Evolutionary conservation across 495 filamentous ascomycete genomes (phyloP).

Genomic region (Annulohypoxylon maeteangense): DNA sequence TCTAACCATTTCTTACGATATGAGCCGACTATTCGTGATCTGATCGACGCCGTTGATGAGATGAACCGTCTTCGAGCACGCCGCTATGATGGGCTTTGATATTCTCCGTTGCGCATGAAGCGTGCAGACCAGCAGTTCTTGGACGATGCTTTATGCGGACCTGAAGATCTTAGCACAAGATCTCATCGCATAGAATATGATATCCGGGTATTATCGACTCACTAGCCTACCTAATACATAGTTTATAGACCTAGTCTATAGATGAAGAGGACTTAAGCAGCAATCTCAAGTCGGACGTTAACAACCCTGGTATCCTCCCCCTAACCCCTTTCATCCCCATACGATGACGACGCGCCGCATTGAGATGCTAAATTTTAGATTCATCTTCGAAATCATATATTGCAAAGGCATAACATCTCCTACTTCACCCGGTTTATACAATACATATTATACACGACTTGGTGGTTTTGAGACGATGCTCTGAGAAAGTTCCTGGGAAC

Average conservation of each 20-base stretch:
- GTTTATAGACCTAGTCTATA: background rate
- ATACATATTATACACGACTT: background rate
- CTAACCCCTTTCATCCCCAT: background rate
- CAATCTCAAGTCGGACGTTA: background rate
- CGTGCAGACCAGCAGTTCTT: background rate
- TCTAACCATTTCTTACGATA: background rate
- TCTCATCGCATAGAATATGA: background rate
- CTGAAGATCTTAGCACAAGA: background rate
- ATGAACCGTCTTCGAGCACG: background rate
- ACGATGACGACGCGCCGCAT: background rate
- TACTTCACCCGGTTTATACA: background rate
- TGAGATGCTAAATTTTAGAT: background rate
- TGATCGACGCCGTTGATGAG: constrained; percentile 9
- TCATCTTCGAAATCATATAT: background rate
- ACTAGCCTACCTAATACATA: no score
- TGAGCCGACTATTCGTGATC: background rate
- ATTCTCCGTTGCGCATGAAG: constrained; percentile 5
- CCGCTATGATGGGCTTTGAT: background rate
- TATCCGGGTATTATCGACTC: background rate
- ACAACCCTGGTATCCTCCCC: background rate
- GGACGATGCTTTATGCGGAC: background rate
- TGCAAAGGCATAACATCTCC: background rate
- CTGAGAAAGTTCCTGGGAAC: background rate
- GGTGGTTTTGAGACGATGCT: background rate
- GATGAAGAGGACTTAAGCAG: background rate